phyloP scores from a whole-genome alignment of 2,329 filamentous ascomycete species.

The Fusarium coicis region DNA sequence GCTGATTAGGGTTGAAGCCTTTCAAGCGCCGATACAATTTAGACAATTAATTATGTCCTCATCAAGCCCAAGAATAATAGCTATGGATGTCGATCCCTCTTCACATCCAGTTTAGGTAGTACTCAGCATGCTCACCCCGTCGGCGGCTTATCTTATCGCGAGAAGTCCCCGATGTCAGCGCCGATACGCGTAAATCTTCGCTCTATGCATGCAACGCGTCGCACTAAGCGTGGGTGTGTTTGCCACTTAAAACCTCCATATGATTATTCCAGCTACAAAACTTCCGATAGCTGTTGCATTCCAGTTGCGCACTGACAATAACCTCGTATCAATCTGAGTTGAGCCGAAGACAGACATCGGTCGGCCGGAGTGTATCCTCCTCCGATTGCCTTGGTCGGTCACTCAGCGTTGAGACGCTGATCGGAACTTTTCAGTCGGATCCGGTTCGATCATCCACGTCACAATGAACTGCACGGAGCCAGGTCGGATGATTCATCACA shows the following conservation, averaged over 20 bases:
- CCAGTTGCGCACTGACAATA: background rate
- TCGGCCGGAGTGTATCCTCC: background rate
- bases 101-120: no score
- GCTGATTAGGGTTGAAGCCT: background rate
- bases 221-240: background rate
- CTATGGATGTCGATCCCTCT: background rate
- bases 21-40: background rate
- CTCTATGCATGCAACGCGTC: no score
- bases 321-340: no score
- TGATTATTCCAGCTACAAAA: accelerated
- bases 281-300: background rate
- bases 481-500: background rate
- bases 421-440: background rate
- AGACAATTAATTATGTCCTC: background rate
- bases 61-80: background rate
- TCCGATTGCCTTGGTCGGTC: background rate
- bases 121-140: no score
- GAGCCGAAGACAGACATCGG: background rate
- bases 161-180: background rate
- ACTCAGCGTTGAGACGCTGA: no score
- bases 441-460: background rate
- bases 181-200: background rate
- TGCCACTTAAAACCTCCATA: background rate
- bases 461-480: background rate
- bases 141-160: background rate